These are phyloP conservation scores for Pseudofabraea citricarpa DNA, from an alignment of 2,329 filamentous ascomycete genomes.

Conservation along the genomic window DNA sequence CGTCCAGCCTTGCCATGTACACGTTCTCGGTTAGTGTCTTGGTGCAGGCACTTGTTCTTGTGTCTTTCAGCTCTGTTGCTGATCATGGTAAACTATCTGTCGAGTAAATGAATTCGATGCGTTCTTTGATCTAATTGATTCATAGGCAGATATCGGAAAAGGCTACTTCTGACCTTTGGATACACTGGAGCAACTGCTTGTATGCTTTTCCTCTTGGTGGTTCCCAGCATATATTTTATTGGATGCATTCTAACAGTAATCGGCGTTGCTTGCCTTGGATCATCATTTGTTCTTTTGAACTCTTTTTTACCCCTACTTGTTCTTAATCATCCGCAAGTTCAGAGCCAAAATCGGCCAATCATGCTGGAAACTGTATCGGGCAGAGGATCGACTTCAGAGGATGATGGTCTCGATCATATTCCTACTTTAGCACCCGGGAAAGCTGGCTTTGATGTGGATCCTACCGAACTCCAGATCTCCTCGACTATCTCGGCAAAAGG, in stretches of 20 bases:
- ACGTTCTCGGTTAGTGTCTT: conserved; percentile 91
- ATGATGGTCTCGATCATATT: conserved; percentile 1
- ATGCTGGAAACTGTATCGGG: conserved; percentile 12
- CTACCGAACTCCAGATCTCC: conserved; percentile 69
- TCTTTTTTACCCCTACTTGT: conserved; percentile 90
- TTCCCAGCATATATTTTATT: conserved; percentile 69
- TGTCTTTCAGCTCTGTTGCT: conserved; percentile 91
- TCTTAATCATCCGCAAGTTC: conserved; percentile 62
- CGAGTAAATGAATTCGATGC: too few species aligned
- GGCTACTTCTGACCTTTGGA: conserved; percentile 75
- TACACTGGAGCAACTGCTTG: conserved; percentile 77
- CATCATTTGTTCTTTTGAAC: conserved; percentile 90
- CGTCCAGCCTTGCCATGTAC: conserved; percentile 96
- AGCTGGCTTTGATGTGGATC: conserved; percentile 37
- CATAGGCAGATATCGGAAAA: conserved; percentile 69
- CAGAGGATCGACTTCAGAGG: neutral
- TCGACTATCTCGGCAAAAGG: conserved; percentile 88
- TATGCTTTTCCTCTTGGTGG: conserved; percentile 80
- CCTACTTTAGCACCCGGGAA: neutral
- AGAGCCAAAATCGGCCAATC: conserved; percentile 6
- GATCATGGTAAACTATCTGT: conserved; percentile 86
- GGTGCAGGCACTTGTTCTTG: conserved; percentile 81
- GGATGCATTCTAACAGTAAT: conserved; percentile 80
- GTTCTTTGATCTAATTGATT: too few species aligned
- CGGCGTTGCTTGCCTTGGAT: conserved; percentile 89